Percentiles rank a stretch among this genome's conserved stretches.
Evolutionary conservation across 83 land plant species (phyloP).

Genomic region (Thuja plicata): DNA sequence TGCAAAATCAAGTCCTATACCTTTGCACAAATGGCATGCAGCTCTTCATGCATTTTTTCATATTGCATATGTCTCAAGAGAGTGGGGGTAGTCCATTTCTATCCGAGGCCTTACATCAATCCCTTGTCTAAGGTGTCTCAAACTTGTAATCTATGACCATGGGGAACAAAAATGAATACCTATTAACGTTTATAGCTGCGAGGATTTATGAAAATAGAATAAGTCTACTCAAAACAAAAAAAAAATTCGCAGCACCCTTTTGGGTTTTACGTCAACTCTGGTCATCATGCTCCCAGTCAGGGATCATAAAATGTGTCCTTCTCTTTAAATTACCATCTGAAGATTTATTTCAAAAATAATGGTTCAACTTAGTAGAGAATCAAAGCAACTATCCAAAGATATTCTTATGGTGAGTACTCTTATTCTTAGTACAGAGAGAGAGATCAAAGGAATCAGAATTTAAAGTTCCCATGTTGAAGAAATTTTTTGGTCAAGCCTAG

Average conservation of each 20-base stretch:
- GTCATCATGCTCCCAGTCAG: background rate
- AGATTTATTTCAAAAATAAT: background rate
- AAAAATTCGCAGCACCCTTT: background rate
- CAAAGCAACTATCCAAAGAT: background rate
- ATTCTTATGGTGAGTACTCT: background rate
- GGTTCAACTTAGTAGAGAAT: background rate
- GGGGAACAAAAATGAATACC: background rate
- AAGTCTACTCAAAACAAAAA: background rate
- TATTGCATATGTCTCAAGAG: background rate
- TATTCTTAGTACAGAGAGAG: no score
- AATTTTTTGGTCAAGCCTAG: no score
- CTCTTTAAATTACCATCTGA: background rate
- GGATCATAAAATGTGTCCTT: background rate
- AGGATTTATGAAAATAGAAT: background rate
- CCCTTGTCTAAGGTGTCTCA: background rate
- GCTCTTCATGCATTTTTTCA: background rate
- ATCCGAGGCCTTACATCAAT: background rate
- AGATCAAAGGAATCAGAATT: no score
- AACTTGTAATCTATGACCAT: background rate
- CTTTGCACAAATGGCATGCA: background rate
- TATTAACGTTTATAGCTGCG: background rate
- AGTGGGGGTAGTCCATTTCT: background rate
- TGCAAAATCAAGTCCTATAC: background rate
- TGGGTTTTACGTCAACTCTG: background rate
- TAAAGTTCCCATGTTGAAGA: no score